Evolutionary conservation across 2,329 filamentous ascomycete genomes (phyloP).

Genomic region (Pochonia chlamydosporia): DNA sequence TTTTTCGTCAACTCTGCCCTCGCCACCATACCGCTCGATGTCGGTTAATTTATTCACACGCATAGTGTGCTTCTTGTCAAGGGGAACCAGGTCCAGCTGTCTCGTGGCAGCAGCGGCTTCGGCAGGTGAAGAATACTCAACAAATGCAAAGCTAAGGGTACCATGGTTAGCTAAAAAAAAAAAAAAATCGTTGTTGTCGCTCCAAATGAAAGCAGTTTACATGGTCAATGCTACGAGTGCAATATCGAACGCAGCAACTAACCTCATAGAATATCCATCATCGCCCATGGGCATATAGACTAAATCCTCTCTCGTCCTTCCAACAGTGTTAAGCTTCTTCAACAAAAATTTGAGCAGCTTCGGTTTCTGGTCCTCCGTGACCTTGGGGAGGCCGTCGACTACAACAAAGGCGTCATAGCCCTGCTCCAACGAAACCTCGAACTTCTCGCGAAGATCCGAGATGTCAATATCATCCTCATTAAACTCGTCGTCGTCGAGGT

Average conservation of each 20-base stretch:
- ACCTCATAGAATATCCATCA: constrained; percentile 81
- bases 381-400: constrained; percentile 85
- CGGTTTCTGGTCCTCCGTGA: constrained; percentile 83
- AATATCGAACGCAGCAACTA: constrained; percentile 26
- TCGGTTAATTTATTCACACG: constrained; percentile 97
- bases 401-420: constrained; percentile 96
- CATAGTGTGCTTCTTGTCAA: constrained; percentile 96
- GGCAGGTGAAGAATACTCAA: constrained; percentile 87
- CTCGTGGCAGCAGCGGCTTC: constrained; percentile 88
- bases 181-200: too few relatives aligned
- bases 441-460: constrained; percentile 88
- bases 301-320: constrained; percentile 77
- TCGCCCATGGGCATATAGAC: constrained; percentile 93
- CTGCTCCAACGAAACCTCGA: constrained; percentile 92
- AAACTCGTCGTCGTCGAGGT: constrained; percentile 77
- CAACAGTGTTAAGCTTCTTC: constrained; percentile 84
- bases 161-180: not conserved
- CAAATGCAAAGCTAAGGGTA: constrained; percentile 75
- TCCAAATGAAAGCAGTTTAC: too few relatives aligned
- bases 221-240: too few relatives aligned
- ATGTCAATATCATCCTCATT: constrained; percentile 94
- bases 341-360: constrained; percentile 96
- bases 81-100: constrained; percentile 75
- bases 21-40: constrained; percentile 90
- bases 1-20: constrained; percentile 88